A percentile compares a stretch with the other conserved stretches of the same genome.
These are phyloP conservation scores for Zea luxurians DNA, from an alignment of 176 grass and related monocot genomes.

Conservation along the genomic window DNA sequence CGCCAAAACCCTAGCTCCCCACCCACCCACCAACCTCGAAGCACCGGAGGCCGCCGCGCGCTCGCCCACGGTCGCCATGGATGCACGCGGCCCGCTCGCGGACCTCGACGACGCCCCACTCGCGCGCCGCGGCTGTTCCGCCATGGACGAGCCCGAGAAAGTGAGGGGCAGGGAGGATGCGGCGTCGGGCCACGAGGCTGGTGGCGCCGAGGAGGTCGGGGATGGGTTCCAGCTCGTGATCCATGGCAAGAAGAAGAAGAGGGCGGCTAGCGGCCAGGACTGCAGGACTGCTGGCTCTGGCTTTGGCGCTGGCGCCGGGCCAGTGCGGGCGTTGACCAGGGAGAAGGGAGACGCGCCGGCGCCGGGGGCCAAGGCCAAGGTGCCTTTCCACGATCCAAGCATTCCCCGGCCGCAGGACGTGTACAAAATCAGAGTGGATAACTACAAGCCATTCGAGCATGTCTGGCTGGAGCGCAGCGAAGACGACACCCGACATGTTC, in stretches of 20 bases:
- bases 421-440: conserved; percentile 79
- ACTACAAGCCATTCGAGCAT: conserved; percentile 84
- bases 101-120: too few species aligned
- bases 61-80: too few species aligned
- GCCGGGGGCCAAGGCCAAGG: conserved; percentile 47
- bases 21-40: too few species aligned
- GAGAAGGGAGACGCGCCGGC: conserved; percentile 45
- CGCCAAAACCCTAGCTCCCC: too few species aligned
- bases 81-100: too few species aligned
- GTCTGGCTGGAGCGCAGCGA: conserved; percentile 76
- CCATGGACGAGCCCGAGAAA: conserved; percentile 62
- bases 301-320: not conserved
- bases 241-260: conserved; percentile 57
- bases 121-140: conserved; percentile 44
- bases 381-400: conserved; percentile 71
- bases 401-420: conserved; percentile 78
- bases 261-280: conserved; percentile 24
- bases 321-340: conserved; percentile 49
- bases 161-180: conserved; percentile 45
- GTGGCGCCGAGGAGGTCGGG: conserved; percentile 55
- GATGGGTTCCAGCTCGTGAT: conserved; percentile 64
- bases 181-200: conserved; percentile 17
- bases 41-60: conserved; percentile 19
- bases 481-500: conserved; percentile 59
- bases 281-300: not conserved